These are phyloP conservation scores for Pulveroboletus ravenelii DNA, from an alignment of 768 basidiomycete genomes.

Conservation along the genomic window DNA sequence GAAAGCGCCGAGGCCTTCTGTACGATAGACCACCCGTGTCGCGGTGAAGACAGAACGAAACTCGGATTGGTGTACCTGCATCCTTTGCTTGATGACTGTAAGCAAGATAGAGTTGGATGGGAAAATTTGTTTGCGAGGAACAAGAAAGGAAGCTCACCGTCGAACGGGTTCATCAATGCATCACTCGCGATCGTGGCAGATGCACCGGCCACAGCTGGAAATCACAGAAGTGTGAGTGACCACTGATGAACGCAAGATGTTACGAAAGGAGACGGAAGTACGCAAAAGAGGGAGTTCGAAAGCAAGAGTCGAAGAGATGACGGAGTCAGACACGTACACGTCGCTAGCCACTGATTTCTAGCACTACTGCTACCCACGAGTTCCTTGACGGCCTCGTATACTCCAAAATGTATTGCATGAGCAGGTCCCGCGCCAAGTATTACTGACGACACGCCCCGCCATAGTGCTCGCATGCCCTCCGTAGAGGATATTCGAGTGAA, in stretches of 20 bases:
- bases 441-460: slow-evolving; percentile 95
- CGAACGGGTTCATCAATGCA: slow-evolving; percentile 99
- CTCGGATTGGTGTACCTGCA: slow-evolving; percentile 94
- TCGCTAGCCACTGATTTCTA: slow-evolving; percentile 82
- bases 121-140: slow-evolving; percentile 2
- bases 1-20: slow-evolving; percentile 87
- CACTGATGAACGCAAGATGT: background rate
- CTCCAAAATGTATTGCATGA: slow-evolving; percentile 96
- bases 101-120: slow-evolving; percentile 15
- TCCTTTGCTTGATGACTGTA: slow-evolving; percentile 96
- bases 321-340: slow-evolving; percentile 53
- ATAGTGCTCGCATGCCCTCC: slow-evolving; percentile 85
- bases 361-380: slow-evolving; percentile 76
- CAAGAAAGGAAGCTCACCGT: slow-evolving; percentile 56
- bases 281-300: background rate
- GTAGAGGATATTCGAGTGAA: slow-evolving; percentile 90
- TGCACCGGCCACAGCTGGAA: slow-evolving; percentile 83
- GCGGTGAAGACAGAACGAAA: slow-evolving; percentile 86
- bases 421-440: slow-evolving; percentile 96
- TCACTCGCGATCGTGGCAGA: slow-evolving; percentile 92
- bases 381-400: slow-evolving; percentile 92
- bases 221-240: slow-evolving; percentile 13
- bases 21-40: slow-evolving; percentile 76
- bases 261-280: background rate
- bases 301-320: slow-evolving; percentile 1